Percentiles rank a stretch among this genome's conserved stretches.
Conservation (phyloP, 768 basidiomycete species). For the Russula emetica region DNA sequence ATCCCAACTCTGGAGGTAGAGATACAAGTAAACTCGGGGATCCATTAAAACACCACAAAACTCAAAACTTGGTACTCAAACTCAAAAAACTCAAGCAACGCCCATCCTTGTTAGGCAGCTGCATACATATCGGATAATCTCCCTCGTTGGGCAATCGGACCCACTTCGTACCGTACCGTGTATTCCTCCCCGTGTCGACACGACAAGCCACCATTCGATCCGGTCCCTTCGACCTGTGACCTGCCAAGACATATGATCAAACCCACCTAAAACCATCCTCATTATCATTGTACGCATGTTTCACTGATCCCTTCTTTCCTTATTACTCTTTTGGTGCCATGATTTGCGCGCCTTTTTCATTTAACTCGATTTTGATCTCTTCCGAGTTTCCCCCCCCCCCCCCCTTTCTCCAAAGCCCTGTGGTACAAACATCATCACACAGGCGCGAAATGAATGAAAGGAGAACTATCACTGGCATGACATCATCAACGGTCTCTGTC, state of each 20-base stretch:
- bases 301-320: neutral
- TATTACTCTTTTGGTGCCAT: neutral
- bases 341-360: constrained; percentile 3
- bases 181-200: too few species aligned
- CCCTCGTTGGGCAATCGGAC: neutral
- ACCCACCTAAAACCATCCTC: neutral
- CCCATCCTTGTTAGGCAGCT: neutral
- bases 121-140: neutral
- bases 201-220: too few species aligned
- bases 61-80: neutral
- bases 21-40: neutral
- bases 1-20: neutral
- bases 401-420: too few species aligned
- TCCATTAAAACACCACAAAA: neutral
- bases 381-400: too few species aligned
- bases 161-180: neutral
- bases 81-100: neutral
- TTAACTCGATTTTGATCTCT: too few species aligned
- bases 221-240: neutral
- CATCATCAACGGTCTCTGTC: neutral
- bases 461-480: neutral
- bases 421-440: too few species aligned
- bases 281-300: neutral
- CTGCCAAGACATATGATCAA: constrained; percentile 1
- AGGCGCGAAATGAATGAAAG: neutral